phyloP scores from a whole-genome alignment of 176 grass and related monocot genomes.

The Zea luxurians region DNA sequence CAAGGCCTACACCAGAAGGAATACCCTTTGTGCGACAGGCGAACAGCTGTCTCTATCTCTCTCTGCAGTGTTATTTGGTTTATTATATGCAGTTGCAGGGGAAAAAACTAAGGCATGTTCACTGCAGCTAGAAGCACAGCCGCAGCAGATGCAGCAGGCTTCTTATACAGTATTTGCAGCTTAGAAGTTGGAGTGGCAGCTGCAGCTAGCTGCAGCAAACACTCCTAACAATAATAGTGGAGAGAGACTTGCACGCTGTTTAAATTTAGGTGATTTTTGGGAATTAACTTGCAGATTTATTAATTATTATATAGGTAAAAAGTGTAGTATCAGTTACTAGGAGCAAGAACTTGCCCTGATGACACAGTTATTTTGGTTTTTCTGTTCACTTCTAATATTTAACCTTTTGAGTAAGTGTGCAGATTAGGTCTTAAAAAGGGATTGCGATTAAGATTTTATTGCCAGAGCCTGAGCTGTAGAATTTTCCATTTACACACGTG shows the following conservation, averaged over 20 bases:
- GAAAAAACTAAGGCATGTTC: neutral
- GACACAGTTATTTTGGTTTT: slow-evolving; percentile 8
- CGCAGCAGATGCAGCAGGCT: neutral
- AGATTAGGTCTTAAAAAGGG: slow-evolving; percentile 56
- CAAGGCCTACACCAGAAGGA: slow-evolving; percentile 49
- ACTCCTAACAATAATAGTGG: slow-evolving; percentile 37
- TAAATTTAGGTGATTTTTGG: slow-evolving; percentile 27
- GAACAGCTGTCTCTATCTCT: slow-evolving; percentile 29
- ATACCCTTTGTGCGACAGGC: slow-evolving; percentile 44
- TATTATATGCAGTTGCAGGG: neutral
- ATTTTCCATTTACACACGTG: slow-evolving; percentile 41
- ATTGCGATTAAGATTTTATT: slow-evolving; percentile 45
- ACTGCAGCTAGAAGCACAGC: neutral
- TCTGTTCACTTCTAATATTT: slow-evolving; percentile 42
- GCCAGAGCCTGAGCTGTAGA: slow-evolving; percentile 38
- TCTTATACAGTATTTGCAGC: neutral
- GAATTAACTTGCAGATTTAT: slow-evolving; percentile 35
- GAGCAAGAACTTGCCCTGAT: slow-evolving; percentile 23
- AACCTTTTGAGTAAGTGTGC: slow-evolving; percentile 48
- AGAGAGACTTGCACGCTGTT: slow-evolving; percentile 13
- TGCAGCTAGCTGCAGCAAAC: slow-evolving; percentile 64
- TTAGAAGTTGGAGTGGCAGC: slow-evolving; percentile 11
- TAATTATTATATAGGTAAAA: slow-evolving; percentile 39
- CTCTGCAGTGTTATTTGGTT: neutral
- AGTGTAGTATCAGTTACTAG: slow-evolving; percentile 1